Conservation (phyloP, 2,329 filamentous ascomycete species). For the Myotisia sp. region DNA sequence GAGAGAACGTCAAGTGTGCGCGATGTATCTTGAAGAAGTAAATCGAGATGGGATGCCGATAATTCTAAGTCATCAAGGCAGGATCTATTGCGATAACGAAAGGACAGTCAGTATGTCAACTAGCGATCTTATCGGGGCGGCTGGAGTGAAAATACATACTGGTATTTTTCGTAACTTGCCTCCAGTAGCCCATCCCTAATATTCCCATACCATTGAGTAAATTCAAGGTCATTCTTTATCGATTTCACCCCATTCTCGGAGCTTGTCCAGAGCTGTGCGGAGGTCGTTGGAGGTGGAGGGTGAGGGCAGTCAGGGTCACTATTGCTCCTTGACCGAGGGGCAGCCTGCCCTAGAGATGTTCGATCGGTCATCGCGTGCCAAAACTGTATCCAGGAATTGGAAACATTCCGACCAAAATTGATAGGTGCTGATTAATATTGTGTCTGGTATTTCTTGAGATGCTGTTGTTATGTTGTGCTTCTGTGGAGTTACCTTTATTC, state of each 20-base stretch:
- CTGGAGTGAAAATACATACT: conserved; percentile 35
- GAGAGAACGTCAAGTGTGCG: conserved; percentile 62
- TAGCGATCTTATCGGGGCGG: conserved; percentile 5
- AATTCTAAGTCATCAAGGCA: conserved; percentile 71
- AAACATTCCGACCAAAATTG: too few relatives aligned
- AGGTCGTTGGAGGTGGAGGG: too few relatives aligned
- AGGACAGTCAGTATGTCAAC: conserved; percentile 7
- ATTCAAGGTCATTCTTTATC: conserved; percentile 45
- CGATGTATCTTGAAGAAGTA: conserved; percentile 62
- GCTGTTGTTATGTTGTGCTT: too few relatives aligned
- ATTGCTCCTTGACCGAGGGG: too few relatives aligned
- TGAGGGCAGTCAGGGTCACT: too few relatives aligned
- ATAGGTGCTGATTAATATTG: too few relatives aligned
- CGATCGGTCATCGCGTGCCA: too few relatives aligned
- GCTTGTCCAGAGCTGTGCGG: neutral
- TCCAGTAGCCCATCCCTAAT: conserved; percentile 57
- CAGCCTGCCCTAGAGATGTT: too few relatives aligned
- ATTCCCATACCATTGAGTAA: conserved; percentile 44
- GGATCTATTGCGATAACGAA: conserved; percentile 36
- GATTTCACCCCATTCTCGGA: conserved; percentile 12
- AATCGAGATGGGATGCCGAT: conserved; percentile 68
- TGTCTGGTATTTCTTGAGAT: too few relatives aligned
- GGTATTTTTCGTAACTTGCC: conserved; percentile 72
- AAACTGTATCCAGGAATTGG: too few relatives aligned
- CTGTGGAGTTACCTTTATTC: too few relatives aligned